Base-by-base conservation (phyloP, 2,329 filamentous ascomycete species). In the Talaromyces sp. region DNA sequence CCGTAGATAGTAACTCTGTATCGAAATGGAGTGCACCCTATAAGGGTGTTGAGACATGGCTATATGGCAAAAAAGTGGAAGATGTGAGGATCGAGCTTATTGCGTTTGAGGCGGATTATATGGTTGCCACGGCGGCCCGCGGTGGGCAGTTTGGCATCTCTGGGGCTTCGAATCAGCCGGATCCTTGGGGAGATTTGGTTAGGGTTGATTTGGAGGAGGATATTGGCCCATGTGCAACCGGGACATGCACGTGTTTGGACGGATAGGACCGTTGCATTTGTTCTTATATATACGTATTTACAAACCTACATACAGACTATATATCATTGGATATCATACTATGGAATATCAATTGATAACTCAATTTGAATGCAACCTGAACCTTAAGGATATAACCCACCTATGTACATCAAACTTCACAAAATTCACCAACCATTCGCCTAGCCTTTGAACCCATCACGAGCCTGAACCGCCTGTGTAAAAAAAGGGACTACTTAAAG, bases 11-110 rank as follows among this genome's bases (percentile, higher is more conserved):
- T 10, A 43, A 57, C 13, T 57, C 51, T 4, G 27, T 50, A 24
- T 65, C 64, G 3, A 58, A 63, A 6, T 80, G 76, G 72, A 70
- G 77, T 6, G 60, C 66, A 3, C 72, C 74, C 3, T 76, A 77
- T 58, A 71, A 64, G 1, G 71, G 75, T 29, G 76, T 83, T 1
- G 78, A 82, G 63, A 79, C 84, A 0, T 81, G 78, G 70, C 68
- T 85, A 32, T 73, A 81, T 62, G 78, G 79, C 6, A 68, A 71
- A 56, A 67, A 69, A 43, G 75, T 86, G 56, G 69, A 78, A 4
- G 80, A 85, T 64, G 83, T 86, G 21, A 73, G 79, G 55, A 75
- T 87, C 65, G 82, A 85, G 68, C 78, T 87, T 19, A 79, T 83
- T 59, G 80, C 82, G 0, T 86, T 84, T 67, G 84, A 84, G 63